Evolutionary conservation across 2,329 filamentous ascomycete species (phyloP), one percentile per base, ranked within the genome.

Genomic region (Colletotrichum shisoi): DNA sequence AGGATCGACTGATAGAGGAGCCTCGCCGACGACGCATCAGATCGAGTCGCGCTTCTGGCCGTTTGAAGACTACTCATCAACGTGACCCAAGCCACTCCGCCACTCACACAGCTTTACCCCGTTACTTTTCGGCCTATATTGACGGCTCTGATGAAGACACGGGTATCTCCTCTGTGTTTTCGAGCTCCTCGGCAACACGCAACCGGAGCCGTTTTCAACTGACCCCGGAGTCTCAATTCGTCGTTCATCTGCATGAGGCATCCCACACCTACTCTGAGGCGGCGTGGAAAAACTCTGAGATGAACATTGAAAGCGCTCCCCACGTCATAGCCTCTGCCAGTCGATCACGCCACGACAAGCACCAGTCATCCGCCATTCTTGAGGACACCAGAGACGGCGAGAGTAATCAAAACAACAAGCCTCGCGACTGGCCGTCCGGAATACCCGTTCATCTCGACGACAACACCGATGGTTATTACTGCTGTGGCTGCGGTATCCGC

Each of bases 381-480:
- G 9, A 19, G 21, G 19, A 48, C 17, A 42, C 13, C 17, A 44
- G 44, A 56, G 15, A 12, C 15, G 39, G 59, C 24, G 54, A 42
- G 17, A 51, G 42, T 17, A 37, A 13, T 12, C 57, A 34, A 58
- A 48, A 24, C 24, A 44, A 51, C 17, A 24, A n/a, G 15, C 40
- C 54, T 40, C 56, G 42, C 34, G 56, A 62, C 34, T 57, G 59
- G 56, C 52, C 46, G n/a, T 40, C 62, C 52, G 59, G 56, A 46
- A 58, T 68, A n/a, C n/a, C 59, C 9, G 57, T 68, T 57, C 56
- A 68, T 37, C 45, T 63, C 24, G 65, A 68, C 37, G 65, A 65
- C 9, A 65, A 68, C 21, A 39, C 46, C 13, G 67, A 70, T 45
- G 69, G 69, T 17, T 69, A 70, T 51, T 70, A 69, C 44, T 70